Evolutionary conservation across 2,329 filamentous ascomycete species (phyloP).

Genomic region (Chalara sp.): DNA sequence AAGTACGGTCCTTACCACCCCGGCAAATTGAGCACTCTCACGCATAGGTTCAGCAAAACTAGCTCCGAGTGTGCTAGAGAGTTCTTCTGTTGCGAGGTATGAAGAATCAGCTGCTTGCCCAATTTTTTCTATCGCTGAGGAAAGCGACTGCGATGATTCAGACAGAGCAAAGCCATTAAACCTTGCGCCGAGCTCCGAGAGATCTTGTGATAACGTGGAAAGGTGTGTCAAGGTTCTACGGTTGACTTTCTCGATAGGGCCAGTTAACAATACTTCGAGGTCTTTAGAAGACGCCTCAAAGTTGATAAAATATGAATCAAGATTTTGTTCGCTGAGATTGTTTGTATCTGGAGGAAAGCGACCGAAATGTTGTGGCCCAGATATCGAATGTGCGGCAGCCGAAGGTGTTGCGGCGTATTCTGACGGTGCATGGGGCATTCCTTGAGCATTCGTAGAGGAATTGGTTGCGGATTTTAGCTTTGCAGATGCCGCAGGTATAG

Average conservation of each 20-base stretch:
- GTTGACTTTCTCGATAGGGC: constrained; percentile 96
- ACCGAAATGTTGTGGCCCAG: constrained; percentile 58
- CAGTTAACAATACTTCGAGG: constrained; percentile 78
- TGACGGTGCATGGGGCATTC: constrained; percentile 48
- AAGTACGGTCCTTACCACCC: constrained; percentile 83
- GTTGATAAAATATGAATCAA: constrained; percentile 92
- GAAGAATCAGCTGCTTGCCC: constrained; percentile 94
- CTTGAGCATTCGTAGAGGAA: constrained; percentile 36
- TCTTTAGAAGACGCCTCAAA: constrained; percentile 92
- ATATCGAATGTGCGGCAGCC: constrained; percentile 47
- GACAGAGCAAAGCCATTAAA: constrained; percentile 97
- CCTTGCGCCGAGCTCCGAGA: constrained; percentile 88
- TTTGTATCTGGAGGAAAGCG: constrained; percentile 78
- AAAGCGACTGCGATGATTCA: constrained; percentile 81
- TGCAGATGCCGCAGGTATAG: constrained; percentile 76
- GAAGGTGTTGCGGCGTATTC: constrained; percentile 41
- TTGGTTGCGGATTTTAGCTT: constrained; percentile 59
- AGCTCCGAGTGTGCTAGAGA: constrained; percentile 80
- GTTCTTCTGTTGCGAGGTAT: constrained; percentile 90
- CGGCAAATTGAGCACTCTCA: constrained; percentile 94
- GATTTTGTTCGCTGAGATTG: constrained; percentile 75
- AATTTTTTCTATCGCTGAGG: constrained; percentile 86
- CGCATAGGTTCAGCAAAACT: constrained; percentile 97
- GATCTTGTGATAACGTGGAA: constrained; percentile 74
- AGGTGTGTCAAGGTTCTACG: constrained; percentile 81